Evolutionary conservation across 306 rosid genomes (phyloP).

Genomic region (Boehmeria nivea): DNA sequence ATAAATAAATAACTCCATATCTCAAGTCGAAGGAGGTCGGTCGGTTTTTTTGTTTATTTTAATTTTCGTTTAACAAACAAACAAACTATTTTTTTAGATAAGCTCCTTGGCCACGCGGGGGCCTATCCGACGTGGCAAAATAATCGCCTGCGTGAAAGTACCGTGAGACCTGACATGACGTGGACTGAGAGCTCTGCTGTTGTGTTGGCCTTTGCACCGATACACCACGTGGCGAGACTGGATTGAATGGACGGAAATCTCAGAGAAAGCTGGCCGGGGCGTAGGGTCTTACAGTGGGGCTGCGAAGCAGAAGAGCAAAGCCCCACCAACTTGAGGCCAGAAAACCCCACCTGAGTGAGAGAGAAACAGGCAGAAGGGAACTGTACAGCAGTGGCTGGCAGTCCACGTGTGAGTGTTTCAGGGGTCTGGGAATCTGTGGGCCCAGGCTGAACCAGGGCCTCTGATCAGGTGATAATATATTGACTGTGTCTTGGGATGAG

Average conservation of each 20-base stretch:
- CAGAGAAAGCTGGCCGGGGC: background rate
- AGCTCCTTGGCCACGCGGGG: background rate
- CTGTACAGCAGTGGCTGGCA: background rate
- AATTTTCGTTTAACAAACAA: no score
- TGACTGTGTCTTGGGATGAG: no score
- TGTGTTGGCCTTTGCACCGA: no score
- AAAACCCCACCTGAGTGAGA: no score
- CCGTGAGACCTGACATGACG: conserved; percentile 7
- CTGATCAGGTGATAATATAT: background rate
- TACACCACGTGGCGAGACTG: background rate
- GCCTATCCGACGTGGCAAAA: conserved; percentile 9
- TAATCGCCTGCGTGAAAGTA: conserved; percentile 5
- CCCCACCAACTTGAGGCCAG: background rate
- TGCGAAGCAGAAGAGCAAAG: background rate
- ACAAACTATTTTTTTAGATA: background rate
- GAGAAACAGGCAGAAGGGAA: no score
- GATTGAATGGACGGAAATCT: no score
- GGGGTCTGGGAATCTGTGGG: background rate
- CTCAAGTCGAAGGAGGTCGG: background rate
- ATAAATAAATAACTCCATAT: no score
- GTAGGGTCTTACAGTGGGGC: background rate
- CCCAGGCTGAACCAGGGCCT: background rate
- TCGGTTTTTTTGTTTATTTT: background rate
- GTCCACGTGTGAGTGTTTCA: background rate
- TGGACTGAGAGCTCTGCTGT: background rate